Base-by-base conservation (phyloP, 2,329 filamentous ascomycete genomes). In the Alternaria longipes region DNA sequence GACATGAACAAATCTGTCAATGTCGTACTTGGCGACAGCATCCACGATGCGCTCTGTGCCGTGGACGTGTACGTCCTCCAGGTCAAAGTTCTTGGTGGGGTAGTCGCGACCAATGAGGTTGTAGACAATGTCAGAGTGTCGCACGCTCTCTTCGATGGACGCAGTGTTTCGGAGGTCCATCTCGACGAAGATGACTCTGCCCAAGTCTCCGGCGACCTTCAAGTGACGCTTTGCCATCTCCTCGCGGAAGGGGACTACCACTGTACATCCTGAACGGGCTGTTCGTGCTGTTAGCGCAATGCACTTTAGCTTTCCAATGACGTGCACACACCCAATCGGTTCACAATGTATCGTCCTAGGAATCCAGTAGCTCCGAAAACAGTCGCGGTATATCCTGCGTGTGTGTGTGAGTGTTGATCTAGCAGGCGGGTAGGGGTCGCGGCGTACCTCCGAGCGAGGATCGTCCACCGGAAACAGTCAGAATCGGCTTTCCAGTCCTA, bases 341-440 rank as follows among this genome's bases (percentile, higher is more conserved):
- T 97, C 78, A 99, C 95, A 78, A 99, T 97, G 81, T 99, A 99
- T 78, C 95, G 90, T 78, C 95, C 95, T 57, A 99, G 84, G 80
- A 97, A 94, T 67, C 95, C 95, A 64, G 94, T 97, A 76, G 95
- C 95, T 82, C 95, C 95, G 82, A 99, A 99, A 74, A 99, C 94
- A 60, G 95, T 99, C 64, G 92, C 94, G 65, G 94, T 97, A 83
- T 98, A 93, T 70, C 94, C 94, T 93, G 75, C 75, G 49, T 59
- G 18, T 65, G 18, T 65, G 74, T 81, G 75, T 76, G 75, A 70
- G 70, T 60, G 51, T 56, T 38, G 62, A 9, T 56, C 56, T 59
- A 54, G 53, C 53, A 45, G 4, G 40, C 50, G 20, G 18, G 16
- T 56, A 58, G 50, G 59, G 55, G 57, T 52, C 64, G 52, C 44